phyloP scores from a whole-genome alignment of 306 rosid species.

The Quercus parvula region DNA sequence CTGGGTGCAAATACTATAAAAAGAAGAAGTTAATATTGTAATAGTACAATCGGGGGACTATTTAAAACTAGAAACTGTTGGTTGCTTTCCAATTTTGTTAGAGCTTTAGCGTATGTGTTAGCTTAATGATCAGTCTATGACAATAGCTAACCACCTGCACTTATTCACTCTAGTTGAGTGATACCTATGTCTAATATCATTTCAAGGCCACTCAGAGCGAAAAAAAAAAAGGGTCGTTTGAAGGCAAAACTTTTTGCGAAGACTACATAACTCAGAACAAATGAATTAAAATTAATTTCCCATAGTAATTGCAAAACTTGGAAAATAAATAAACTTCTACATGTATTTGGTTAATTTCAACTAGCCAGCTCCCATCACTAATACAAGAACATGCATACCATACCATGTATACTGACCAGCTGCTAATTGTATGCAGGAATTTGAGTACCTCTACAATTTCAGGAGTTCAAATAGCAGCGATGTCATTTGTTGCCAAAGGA shows the following conservation, averaged over 20 bases:
- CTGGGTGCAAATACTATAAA: too few relatives aligned
- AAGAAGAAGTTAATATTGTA: too few relatives aligned
- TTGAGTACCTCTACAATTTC: constrained; percentile 41
- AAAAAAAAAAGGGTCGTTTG: too few relatives aligned
- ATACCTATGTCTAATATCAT: too few relatives aligned
- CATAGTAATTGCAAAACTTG: too few relatives aligned
- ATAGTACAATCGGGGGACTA: too few relatives aligned
- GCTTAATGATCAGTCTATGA: neutral
- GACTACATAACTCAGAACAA: neutral
- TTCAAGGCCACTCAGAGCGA: too few relatives aligned
- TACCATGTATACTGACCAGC: neutral
- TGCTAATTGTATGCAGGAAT: constrained; percentile 32
- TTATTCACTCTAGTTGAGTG: too few relatives aligned
- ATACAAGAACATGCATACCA: neutral
- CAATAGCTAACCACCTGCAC: too few relatives aligned
- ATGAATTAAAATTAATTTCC: too few relatives aligned
- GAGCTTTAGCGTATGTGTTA: neutral
- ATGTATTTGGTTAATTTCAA: neutral
- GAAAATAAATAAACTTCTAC: too few relatives aligned
- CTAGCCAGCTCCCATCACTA: neutral
- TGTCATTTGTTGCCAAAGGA: constrained; percentile 24
- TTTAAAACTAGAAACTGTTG: neutral
- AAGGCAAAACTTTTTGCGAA: neutral
- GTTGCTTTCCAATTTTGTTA: neutral
- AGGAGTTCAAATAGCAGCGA: constrained; percentile 36